phyloP scores from a whole-genome alignment of 1,284 basidiomycete genomes.

The Phlebopus sp. region DNA sequence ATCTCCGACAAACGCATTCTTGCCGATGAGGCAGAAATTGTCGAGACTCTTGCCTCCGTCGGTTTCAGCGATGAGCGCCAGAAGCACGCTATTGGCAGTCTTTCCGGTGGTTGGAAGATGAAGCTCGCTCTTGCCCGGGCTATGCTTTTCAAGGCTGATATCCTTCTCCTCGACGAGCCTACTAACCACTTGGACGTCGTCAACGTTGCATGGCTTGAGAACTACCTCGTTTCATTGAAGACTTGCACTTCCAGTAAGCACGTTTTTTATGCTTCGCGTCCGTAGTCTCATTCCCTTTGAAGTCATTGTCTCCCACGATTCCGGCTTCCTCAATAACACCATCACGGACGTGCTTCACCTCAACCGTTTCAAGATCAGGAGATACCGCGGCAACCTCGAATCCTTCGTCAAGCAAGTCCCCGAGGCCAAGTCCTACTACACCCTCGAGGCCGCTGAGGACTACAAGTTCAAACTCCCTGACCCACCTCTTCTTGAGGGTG shows the following conservation, averaged over 20 bases:
- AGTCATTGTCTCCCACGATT: constrained; percentile 99
- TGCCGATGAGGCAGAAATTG: constrained; percentile 67
- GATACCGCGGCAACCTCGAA: constrained; percentile 98
- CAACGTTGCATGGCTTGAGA: constrained; percentile 96
- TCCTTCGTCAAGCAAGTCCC: constrained; percentile 92
- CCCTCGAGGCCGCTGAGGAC: constrained; percentile 90
- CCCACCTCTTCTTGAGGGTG: constrained; percentile 95
- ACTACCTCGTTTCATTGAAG: constrained; percentile 87
- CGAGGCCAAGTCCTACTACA: constrained; percentile 98
- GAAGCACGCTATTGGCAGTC: constrained; percentile 79
- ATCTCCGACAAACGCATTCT: constrained; percentile 83
- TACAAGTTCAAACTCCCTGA: constrained; percentile 97
- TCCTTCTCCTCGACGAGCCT: constrained; percentile 94
- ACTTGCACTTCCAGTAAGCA: constrained; percentile 87
- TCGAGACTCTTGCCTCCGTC: constrained; percentile 83
- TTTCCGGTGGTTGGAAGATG: constrained; percentile 99
- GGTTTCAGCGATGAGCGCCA: constrained; percentile 91
- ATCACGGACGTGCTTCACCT: constrained; percentile 99
- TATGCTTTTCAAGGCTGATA: constrained; percentile 98
- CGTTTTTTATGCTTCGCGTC: constrained; percentile 16
- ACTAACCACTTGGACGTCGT: constrained; percentile 98
- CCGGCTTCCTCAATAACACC: constrained; percentile 97
- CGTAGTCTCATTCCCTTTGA: constrained; percentile 16
- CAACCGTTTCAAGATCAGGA: constrained; percentile 98
- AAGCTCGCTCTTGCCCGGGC: constrained; percentile 98